Conservation (phyloP, 495 filamentous ascomycete genomes). For the Penicillium argentinense region DNA sequence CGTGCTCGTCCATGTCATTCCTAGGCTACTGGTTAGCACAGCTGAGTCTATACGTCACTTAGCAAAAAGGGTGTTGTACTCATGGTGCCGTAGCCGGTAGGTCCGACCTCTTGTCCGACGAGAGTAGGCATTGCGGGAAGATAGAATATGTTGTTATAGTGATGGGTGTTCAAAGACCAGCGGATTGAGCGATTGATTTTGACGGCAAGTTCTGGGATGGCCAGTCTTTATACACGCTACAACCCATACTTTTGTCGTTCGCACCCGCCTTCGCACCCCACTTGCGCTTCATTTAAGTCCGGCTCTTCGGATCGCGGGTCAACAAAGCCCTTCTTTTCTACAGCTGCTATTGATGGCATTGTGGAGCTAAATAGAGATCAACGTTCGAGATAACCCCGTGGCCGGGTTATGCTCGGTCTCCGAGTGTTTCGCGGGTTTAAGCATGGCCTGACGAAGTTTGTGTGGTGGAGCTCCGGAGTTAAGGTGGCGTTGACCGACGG, state of each 20-base stretch:
- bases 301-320: too few relatives aligned
- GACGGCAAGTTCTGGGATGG: too few relatives aligned
- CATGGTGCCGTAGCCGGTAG: slow-evolving; percentile 51
- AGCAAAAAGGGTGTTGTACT: slow-evolving; percentile 19
- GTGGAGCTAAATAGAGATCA: too few relatives aligned
- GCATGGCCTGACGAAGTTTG: slow-evolving; percentile 1
- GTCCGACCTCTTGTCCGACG: slow-evolving; percentile 43
- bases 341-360: too few relatives aligned
- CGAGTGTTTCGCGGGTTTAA: not conserved
- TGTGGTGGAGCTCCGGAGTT: slow-evolving; percentile 2
- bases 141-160: not conserved
- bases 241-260: too few relatives aligned
- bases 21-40: slow-evolving; percentile 30
- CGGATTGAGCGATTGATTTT: too few relatives aligned
- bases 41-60: not conserved
- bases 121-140: slow-evolving; percentile 37
- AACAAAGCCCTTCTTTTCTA: too few relatives aligned
- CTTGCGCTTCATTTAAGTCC: too few relatives aligned
- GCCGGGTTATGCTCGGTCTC: slow-evolving; percentile 12
- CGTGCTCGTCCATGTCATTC: slow-evolving; percentile 71
- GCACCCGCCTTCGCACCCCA: too few relatives aligned
- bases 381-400: too few relatives aligned
- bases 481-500: slow-evolving; percentile 8
- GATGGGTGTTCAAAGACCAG: not conserved
- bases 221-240: too few relatives aligned